Conservation (phyloP, 176 grass and related monocot species). For the Pharus latifolius region DNA sequence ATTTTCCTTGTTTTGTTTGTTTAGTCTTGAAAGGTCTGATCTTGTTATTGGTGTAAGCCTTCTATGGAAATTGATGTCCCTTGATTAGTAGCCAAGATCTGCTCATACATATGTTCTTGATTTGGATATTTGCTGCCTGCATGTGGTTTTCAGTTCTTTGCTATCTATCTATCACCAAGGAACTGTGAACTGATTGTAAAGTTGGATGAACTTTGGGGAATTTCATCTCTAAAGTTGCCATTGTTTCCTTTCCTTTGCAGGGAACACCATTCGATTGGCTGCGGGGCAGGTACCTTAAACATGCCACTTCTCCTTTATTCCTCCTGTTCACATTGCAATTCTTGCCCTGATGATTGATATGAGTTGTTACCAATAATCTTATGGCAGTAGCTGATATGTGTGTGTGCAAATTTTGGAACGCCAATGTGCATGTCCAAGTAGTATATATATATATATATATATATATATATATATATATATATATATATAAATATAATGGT, state of each 20-base stretch:
- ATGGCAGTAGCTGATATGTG: too few relatives aligned
- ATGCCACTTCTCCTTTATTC: background rate
- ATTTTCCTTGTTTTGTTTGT: background rate
- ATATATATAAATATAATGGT: too few relatives aligned
- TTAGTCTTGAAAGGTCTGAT: background rate
- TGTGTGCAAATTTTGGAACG: too few relatives aligned
- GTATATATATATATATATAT: too few relatives aligned
- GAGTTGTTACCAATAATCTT: background rate
- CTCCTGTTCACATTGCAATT: background rate
- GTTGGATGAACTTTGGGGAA: background rate
- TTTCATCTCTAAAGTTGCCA: background rate
- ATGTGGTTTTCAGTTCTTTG: background rate
- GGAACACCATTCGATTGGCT: constrained; percentile 5
- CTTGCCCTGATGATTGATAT: background rate
- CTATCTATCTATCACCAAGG: background rate
- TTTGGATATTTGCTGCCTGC: background rate
- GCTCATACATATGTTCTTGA: background rate
- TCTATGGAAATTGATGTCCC: background rate
- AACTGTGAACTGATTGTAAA: background rate
- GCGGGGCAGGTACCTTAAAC: constrained; percentile 23
- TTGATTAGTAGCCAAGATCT: constrained; percentile 12
- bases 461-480: too few relatives aligned
- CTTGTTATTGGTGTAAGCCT: background rate
- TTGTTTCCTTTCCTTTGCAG: background rate
- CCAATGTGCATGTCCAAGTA: too few relatives aligned